Conservation (phyloP, 768 basidiomycete genomes). For the Tulasnella sp. region DNA sequence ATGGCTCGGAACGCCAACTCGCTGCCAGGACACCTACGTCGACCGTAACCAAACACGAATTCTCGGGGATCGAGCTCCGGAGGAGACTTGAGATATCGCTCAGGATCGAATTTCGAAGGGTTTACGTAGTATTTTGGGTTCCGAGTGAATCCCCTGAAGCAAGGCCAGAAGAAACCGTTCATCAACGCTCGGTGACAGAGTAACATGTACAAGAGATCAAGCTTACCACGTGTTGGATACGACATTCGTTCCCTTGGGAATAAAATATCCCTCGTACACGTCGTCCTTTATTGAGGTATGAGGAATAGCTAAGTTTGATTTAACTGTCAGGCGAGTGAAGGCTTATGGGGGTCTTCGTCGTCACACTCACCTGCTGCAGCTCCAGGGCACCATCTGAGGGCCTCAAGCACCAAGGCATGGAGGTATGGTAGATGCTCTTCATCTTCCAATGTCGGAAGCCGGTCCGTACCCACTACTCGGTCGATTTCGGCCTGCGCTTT, state of each 20-base stretch:
- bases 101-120: constrained; percentile 12
- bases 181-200: neutral
- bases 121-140: constrained; percentile 4
- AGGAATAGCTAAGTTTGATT: neutral
- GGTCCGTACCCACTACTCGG: constrained; percentile 27
- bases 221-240: neutral
- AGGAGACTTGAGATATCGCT: neutral
- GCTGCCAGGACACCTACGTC: constrained; percentile 5
- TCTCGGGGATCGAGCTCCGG: neutral
- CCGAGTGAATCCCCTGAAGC: neutral
- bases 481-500: constrained; percentile 35
- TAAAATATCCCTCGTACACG: constrained; percentile 14
- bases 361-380: neutral
- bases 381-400: constrained; percentile 21
- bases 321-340: too few relatives aligned
- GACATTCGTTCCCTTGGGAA: constrained; percentile 4
- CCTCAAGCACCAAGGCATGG: constrained; percentile 23
- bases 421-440: constrained; percentile 23
- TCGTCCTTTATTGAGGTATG: constrained; percentile 16
- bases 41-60: constrained; percentile 2
- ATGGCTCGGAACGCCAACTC: neutral
- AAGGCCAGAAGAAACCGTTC: neutral
- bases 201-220: neutral
- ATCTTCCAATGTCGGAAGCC: constrained; percentile 28
- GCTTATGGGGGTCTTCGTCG: neutral